These are phyloP conservation scores for Tolypocladium inflatum DNA, from an alignment of 2,329 filamentous ascomycete genomes.

Conservation along the genomic window DNA sequence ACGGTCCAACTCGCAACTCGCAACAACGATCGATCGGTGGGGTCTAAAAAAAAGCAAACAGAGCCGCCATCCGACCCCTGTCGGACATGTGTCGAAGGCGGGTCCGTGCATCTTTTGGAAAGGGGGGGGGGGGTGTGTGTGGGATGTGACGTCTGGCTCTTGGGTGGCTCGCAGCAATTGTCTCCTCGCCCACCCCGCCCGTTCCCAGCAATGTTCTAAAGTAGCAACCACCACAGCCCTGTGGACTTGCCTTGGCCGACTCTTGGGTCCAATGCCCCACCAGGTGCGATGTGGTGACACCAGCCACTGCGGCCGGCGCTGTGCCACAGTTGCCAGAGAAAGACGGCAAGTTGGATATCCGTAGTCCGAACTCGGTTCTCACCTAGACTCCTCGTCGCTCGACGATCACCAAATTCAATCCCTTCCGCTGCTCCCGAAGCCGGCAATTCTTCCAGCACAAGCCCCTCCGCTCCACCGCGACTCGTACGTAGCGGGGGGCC, in stretches of 20 bases:
- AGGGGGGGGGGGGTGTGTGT: background rate
- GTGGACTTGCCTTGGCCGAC: background rate
- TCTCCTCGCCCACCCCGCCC: background rate
- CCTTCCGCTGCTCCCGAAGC: background rate
- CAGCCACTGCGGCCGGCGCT: background rate
- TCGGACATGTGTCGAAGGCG: constrained; percentile 6
- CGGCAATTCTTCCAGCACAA: background rate
- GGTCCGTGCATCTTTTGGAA: constrained; percentile 1
- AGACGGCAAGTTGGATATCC: background rate
- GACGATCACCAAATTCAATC: background rate
- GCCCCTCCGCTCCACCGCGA: background rate
- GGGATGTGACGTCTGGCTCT: no score
- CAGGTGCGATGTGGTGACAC: background rate
- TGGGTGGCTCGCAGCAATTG: background rate
- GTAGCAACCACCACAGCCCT: background rate
- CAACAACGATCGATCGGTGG: no score
- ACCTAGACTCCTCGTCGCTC: background rate
- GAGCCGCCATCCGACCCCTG: constrained; percentile 1
- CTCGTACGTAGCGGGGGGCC: background rate
- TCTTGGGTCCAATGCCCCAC: background rate
- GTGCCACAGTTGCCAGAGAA: background rate
- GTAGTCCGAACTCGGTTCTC: background rate
- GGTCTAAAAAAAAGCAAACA: background rate
- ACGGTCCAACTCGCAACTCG: background rate
- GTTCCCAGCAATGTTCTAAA: background rate